Base-by-base conservation (phyloP, 345 rosid species). In the Brassica juncea region DNA sequence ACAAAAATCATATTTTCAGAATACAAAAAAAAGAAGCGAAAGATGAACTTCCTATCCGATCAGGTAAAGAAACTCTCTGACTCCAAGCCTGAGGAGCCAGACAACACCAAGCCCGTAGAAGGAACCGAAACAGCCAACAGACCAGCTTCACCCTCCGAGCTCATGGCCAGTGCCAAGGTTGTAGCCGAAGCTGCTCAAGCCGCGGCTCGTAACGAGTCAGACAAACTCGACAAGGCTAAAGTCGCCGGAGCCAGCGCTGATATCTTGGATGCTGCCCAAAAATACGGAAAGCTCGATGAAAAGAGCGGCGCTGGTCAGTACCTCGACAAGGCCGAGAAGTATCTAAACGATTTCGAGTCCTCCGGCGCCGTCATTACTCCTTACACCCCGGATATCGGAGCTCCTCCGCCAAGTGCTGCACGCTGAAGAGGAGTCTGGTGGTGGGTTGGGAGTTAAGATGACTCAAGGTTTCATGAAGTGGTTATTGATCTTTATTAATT, bases 201-300 rank as follows among this genome's bases (percentile, higher is more conserved):
- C 67, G 60, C 92, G 0, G 52, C 91, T 58, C 32, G 64, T 82
- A 67, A 77, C 72, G 84, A 85, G 47, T 59, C 81, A 3, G 83
- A 75, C 78, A 84, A 85, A 68, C 74, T 90, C 31, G 95, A 92
- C 85, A 86, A 80, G 64, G 89, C 34, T 19, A 84, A 79, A 81
- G 90, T 73, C 39, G 92, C 95, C 30, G 92, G 73, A 7, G 95
- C 93, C 19, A 81, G 83, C 15, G 90, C 77, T 14, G 86, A 92
- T 81, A 85, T 90, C 75, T 73, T 92, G 27, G 86, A 34, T 30
- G 95, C 91, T 8, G 93, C 90, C 34, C 81, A 87, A 28, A 84
- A 84, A 47, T 92, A 89, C 61, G 95, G 88, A 6, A 91, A 91
- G 75, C 81, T 91, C 31, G 91, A 92, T 16, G 85, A 86, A n/a